Conservation (phyloP, 2,329 filamentous ascomycete species). For the Furcasterigmium sp. region DNA sequence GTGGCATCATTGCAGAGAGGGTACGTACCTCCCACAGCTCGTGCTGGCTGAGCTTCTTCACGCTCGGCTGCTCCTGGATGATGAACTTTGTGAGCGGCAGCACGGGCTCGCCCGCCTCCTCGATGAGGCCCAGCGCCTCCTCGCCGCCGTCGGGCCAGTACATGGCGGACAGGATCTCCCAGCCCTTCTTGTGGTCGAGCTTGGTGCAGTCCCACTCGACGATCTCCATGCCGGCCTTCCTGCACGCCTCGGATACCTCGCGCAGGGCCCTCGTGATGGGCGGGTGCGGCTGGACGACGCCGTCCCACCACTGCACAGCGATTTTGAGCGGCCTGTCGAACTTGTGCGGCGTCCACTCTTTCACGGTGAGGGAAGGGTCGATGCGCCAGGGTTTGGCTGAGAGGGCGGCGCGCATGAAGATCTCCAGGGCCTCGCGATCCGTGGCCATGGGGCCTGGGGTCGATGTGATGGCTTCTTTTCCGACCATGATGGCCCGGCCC, state of each 20-base stretch:
- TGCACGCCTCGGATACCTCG: constrained; percentile 33
- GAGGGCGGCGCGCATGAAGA: constrained; percentile 49
- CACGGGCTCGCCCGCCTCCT: constrained; percentile 41
- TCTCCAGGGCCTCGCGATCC: constrained; percentile 47
- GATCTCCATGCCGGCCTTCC: constrained; percentile 42
- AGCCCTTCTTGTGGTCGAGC: constrained; percentile 10
- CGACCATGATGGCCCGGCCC: constrained; percentile 52
- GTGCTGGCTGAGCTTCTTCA: constrained; percentile 31
- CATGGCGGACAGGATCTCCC: constrained; percentile 23
- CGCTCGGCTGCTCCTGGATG: constrained; percentile 34
- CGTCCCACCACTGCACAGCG: constrained; percentile 61
- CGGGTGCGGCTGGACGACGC: constrained; percentile 59
- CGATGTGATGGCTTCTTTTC: constrained; percentile 59
- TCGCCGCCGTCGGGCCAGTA: constrained; percentile 46
- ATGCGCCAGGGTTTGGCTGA: constrained; percentile 47
- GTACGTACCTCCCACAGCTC: constrained; percentile 30
- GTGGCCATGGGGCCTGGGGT: constrained; percentile 60
- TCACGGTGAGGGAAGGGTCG: constrained; percentile 53
- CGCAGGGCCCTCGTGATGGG: constrained; percentile 54
- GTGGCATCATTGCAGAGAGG: background rate
- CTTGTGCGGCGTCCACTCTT: constrained; percentile 39
- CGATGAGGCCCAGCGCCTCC: constrained; percentile 34
- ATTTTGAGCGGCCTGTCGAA: constrained; percentile 40
- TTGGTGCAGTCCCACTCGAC: constrained; percentile 38
- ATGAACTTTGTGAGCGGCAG: constrained; percentile 45